Conservation (phyloP, 495 filamentous ascomycete species). For the Hypoxylon fragiforme region DNA sequence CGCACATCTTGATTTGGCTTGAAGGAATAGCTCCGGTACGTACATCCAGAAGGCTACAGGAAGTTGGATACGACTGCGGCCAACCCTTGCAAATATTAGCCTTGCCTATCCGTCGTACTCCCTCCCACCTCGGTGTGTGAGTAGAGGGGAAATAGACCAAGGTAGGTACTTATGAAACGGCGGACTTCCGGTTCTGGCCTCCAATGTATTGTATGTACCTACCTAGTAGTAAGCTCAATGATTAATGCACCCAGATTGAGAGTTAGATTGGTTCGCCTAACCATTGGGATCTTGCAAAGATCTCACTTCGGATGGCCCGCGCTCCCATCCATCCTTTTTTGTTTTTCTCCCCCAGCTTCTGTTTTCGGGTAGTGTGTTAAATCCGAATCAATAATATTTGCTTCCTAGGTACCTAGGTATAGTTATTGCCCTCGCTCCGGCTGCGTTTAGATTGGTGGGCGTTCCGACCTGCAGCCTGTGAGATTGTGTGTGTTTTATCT, state of each 20-base stretch:
- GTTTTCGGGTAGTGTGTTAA: not conserved
- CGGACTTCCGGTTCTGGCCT: not conserved
- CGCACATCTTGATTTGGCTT: too few species aligned
- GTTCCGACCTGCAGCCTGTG: constrained; percentile 15
- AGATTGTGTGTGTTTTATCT: constrained; percentile 21
- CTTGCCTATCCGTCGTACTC: not conserved
- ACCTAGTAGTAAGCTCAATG: constrained; percentile 2
- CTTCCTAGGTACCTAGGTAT: not conserved
- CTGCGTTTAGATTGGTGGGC: constrained; percentile 7
- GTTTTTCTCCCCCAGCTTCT: not conserved
- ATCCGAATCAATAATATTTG: too few species aligned
- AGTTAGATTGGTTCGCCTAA: constrained; percentile 29
- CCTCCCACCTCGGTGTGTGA: constrained; percentile 1
- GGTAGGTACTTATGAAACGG: not conserved
- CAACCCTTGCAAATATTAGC: not conserved
- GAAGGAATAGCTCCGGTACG: too few species aligned
- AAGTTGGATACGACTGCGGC: not conserved
- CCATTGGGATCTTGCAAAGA: constrained; percentile 27
- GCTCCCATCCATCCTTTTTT: constrained; percentile 1
- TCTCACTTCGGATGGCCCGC: constrained; percentile 22
- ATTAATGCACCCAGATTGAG: constrained; percentile 1
- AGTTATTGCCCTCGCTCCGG: too few species aligned
- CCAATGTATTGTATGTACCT: not conserved
- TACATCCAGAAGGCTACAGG: not conserved
- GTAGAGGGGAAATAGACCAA: not conserved